phyloP scores from a whole-genome alignment of 176 grass and related monocot genomes.

The Oryza longistaminata region DNA sequence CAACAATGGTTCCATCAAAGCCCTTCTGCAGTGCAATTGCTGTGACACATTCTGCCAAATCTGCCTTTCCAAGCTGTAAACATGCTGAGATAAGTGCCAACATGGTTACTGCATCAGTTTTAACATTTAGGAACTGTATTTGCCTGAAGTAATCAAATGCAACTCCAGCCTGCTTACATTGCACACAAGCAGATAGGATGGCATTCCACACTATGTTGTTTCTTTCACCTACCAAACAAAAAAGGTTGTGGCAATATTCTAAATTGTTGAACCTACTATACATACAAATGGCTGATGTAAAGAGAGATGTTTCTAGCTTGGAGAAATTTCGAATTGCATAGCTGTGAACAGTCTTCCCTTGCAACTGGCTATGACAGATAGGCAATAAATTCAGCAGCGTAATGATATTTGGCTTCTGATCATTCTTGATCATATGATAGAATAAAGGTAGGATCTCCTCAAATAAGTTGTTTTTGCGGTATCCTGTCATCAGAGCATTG shows the following conservation, averaged over 20 bases:
- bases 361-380: constrained; percentile 46
- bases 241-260: constrained; percentile 48
- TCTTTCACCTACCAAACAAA: constrained; percentile 47
- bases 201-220: constrained; percentile 64
- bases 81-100: constrained; percentile 57
- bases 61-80: constrained; percentile 48
- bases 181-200: constrained; percentile 58
- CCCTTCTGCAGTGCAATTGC: constrained; percentile 49
- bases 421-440: constrained; percentile 50
- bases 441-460: constrained; percentile 52
- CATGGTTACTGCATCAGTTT: constrained; percentile 59
- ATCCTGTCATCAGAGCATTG: constrained; percentile 74
- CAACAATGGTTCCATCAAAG: constrained; percentile 17
- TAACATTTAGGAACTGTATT: constrained; percentile 42
- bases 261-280: constrained; percentile 65
- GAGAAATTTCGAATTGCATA: constrained; percentile 61
- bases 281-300: constrained; percentile 63
- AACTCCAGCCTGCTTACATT: constrained; percentile 51
- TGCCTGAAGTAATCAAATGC: constrained; percentile 52
- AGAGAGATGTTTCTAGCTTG: constrained; percentile 42
- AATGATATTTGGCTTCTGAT: constrained; percentile 49
- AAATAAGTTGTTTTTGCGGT: constrained; percentile 49
- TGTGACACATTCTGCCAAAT: constrained; percentile 50
- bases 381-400: constrained; percentile 64
- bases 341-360: constrained; percentile 60